Conservation (phyloP, 805 yeast genomes). For the Jamesozyma piceae region DNA sequence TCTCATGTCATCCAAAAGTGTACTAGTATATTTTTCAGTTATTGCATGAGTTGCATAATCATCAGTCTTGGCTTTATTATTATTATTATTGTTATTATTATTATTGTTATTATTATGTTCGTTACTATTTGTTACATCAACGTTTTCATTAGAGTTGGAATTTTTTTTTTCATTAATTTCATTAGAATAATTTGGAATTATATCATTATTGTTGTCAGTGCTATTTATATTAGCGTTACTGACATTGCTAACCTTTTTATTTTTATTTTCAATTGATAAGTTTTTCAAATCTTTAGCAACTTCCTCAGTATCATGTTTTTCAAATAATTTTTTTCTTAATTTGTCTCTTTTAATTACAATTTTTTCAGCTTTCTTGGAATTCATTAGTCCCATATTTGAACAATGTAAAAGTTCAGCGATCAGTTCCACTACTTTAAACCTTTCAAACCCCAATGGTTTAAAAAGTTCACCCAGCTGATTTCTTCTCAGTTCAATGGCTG, state of each 20-base stretch:
- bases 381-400: constrained; percentile 85
- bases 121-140: not conserved
- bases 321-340: not conserved
- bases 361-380: constrained; percentile 62
- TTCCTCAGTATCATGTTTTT: constrained; percentile 34
- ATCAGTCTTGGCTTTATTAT: not conserved
- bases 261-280: constrained; percentile 1
- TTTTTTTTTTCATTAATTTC: not conserved
- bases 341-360: constrained; percentile 59
- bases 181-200: not conserved
- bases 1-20: not conserved
- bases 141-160: not conserved
- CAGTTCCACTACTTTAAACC: constrained; percentile 81
- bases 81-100: no score
- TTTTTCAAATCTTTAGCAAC: not conserved
- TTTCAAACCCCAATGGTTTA: constrained; percentile 79
- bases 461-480: constrained; percentile 55
- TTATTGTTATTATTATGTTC: not conserved
- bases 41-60: not conserved
- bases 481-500: constrained; percentile 29
- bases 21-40: not conserved
- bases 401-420: constrained; percentile 91
- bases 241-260: constrained; percentile 1
- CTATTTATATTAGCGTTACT: not conserved
- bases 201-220: not conserved